Conservation (phyloP, 2,329 filamentous ascomycete genomes). For the Calonectria pseudoreteaudii region DNA sequence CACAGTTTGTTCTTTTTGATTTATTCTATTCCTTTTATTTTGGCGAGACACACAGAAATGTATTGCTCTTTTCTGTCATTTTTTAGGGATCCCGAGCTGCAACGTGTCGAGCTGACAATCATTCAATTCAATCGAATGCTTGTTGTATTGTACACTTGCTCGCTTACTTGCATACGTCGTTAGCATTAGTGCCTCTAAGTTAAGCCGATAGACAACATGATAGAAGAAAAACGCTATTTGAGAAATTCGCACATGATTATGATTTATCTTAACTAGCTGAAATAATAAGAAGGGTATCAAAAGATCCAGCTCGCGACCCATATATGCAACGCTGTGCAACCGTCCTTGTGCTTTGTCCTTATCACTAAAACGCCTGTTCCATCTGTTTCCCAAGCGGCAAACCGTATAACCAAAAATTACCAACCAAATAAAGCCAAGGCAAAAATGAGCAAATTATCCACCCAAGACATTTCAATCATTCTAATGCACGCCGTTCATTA, state of each 20-base stretch:
- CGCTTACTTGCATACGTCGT: slow-evolving; percentile 7
- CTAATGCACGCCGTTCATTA: slow-evolving; percentile 37
- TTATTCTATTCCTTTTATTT: too few relatives aligned
- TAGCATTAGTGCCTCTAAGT: neutral
- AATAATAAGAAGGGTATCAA: slow-evolving; percentile 24
- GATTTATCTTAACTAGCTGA: neutral
- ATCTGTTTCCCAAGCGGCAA: neutral
- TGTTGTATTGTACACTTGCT: neutral
- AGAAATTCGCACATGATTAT: neutral
- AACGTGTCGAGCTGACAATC: neutral
- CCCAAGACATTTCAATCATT: slow-evolving; percentile 26
- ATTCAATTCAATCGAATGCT: too few relatives aligned
- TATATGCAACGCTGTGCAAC: neutral
- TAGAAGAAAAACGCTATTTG: neutral
- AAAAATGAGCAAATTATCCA: slow-evolving; percentile 1
- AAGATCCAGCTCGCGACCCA: slow-evolving; percentile 14
- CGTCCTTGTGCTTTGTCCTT: slow-evolving; percentile 3
- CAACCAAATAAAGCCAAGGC: neutral
- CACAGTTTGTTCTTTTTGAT: too few relatives aligned
- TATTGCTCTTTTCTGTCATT: neutral
- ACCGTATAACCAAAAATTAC: neutral
- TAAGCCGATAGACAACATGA: neutral
- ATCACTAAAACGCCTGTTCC: slow-evolving; percentile 13
- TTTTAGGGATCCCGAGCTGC: too few relatives aligned
- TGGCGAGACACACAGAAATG: too few relatives aligned